Conservation (phyloP, 805 yeast species). For the Cyberlindnera galapagoensis region DNA sequence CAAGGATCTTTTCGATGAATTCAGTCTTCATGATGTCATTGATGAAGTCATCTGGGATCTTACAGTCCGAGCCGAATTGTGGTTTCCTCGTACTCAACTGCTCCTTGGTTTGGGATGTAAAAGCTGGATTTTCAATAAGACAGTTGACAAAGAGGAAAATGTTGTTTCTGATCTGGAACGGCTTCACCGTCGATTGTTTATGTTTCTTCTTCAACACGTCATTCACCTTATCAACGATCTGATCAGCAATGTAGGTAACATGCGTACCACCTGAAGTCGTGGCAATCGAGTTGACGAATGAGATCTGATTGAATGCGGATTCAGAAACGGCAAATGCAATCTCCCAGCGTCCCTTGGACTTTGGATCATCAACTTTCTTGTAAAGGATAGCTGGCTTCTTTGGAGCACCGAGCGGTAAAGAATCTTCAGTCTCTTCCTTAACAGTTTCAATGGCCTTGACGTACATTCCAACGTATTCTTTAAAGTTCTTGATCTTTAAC, state of each 20-base stretch:
- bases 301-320: constrained; percentile 85
- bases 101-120: constrained; percentile 96
- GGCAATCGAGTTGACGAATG: constrained; percentile 96
- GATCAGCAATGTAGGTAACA: constrained; percentile 79
- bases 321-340: constrained; percentile 92
- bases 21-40: constrained; percentile 71
- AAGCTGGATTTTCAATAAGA: constrained; percentile 92
- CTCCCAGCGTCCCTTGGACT: constrained; percentile 67
- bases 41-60: constrained; percentile 72
- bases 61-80: constrained; percentile 84
- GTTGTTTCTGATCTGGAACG: constrained; percentile 82
- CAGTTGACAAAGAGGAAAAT: constrained; percentile 90
- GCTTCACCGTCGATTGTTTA: constrained; percentile 62
- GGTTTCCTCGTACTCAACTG: constrained; percentile 83
- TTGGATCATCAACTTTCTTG: constrained; percentile 61
- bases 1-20: constrained; percentile 57
- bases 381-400: constrained; percentile 62
- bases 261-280: constrained; percentile 98
- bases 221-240: constrained; percentile 68
- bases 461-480: constrained; percentile 83
- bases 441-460: constrained; percentile 63
- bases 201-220: constrained; percentile 70
- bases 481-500: constrained; percentile 68
- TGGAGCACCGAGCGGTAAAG: too few relatives aligned
- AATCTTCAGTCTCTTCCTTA: constrained; percentile 25